Percentiles rank a stretch among this genome's conserved stretches.
phyloP scores from a whole-genome alignment of 352 stramenopile species.

The Phytopythium ostracodes region DNA sequence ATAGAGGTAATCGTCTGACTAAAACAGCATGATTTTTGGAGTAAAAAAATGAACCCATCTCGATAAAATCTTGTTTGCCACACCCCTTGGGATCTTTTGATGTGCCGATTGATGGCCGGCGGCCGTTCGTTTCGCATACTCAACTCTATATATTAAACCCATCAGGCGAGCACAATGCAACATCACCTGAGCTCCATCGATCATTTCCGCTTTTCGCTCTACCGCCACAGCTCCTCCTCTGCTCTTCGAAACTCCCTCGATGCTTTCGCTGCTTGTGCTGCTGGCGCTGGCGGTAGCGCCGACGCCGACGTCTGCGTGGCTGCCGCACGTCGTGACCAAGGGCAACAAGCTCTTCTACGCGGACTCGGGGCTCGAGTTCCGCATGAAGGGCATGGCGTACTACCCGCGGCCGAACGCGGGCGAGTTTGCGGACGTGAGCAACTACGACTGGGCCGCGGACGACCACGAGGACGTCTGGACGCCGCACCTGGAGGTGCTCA shows the following conservation, averaged over 20 bases:
- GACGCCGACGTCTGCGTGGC: slow-evolving; percentile 5
- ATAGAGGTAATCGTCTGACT: too few relatives aligned
- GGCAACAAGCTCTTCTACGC: slow-evolving; percentile 69
- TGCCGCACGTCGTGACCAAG: slow-evolving; percentile 21
- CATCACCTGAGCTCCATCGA: background rate
- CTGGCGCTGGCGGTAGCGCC: background rate
- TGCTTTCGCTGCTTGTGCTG: background rate
- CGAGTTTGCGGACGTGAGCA: slow-evolving; percentile 28
- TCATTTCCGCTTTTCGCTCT: background rate
- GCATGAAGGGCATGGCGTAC: slow-evolving; percentile 67
- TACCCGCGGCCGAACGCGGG: slow-evolving; percentile 62
- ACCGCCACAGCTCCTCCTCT: background rate
- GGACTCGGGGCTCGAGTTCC: slow-evolving; percentile 55
- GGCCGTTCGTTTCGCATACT: background rate
- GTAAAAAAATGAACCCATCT: too few relatives aligned
- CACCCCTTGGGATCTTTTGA: background rate
- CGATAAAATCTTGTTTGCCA: background rate
- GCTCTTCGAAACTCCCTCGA: background rate
- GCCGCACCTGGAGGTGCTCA: slow-evolving; percentile 43
- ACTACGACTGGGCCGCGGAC: slow-evolving; percentile 62
- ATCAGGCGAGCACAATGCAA: background rate
- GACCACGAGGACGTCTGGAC: slow-evolving; percentile 53
- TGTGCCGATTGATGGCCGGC: background rate
- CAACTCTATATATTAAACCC: background rate
- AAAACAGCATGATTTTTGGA: too few relatives aligned